Base-by-base conservation (phyloP, 1,284 basidiomycete genomes). In the Ganoderma sinense region DNA sequence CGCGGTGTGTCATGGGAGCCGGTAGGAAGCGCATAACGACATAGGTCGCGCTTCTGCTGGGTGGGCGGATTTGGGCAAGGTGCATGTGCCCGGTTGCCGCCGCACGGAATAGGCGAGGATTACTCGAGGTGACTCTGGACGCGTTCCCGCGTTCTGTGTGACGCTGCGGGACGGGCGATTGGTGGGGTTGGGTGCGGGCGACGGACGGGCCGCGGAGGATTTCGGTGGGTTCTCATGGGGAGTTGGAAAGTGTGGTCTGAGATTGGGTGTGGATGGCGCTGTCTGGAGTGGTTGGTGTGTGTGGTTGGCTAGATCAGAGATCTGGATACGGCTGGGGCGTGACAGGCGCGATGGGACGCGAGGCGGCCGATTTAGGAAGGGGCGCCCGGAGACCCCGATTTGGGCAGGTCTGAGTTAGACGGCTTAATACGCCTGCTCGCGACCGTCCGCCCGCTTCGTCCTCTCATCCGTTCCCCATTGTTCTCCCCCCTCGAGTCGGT, bases 401-500 rank as follows among this genome's bases (percentile, higher is more conserved):
- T 65, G 69, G 66, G 62, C 29, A 45, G 29, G 62, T 41, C 41
- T 55, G 69, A 55, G 72, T 59, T 59, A 68, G 51, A 40, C 41
- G 69, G 59, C 41, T 66, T 69, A 69, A 68, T 69, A 70, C 60
- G 45, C 60, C 51, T n/a, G 40, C 40, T 59, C 48, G 36, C 59
- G 40, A 58, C 23, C 56, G 66, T 66, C 64, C 55, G 29, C 64
- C 69, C 69, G 70, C 64, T 66, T 31, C 45, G 41, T 36, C 66
- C 69, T 64, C 71, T 72, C 69, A 67, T 64, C 69, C 56, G 39
- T 72, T 72, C 73, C 73, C 71, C 73, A 75, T 77, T 75, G 74
- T 74, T 70, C 75, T 69, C 64, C 61, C 64, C 63, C 69, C n/a
- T n/a, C n/a, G n/a, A n/a, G n/a, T 68, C 72, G 64, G 68, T 62